Conservation (phyloP, 2,329 filamentous ascomycete species). For the Colletotrichum melonis region DNA sequence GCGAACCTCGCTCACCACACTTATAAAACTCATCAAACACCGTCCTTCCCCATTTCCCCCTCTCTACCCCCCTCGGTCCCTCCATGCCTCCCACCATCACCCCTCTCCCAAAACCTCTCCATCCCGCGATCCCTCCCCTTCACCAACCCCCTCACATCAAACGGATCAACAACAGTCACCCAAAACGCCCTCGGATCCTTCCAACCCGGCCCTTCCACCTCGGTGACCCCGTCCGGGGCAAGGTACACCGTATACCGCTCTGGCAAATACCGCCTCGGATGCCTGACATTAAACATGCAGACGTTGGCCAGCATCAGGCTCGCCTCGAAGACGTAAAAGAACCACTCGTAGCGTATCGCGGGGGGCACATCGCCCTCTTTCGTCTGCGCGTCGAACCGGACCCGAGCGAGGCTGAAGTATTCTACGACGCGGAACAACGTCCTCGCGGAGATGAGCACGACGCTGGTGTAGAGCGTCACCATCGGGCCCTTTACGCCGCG, state of each 20-base stretch:
- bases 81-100: background rate
- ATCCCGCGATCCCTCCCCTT: slow-evolving; percentile 44
- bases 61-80: background rate
- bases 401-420: slow-evolving; percentile 62
- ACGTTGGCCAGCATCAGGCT: slow-evolving; percentile 63
- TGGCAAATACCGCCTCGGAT: slow-evolving; percentile 64
- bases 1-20: background rate
- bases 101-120: slow-evolving; percentile 50
- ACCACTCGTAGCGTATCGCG: slow-evolving; percentile 67
- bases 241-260: slow-evolving; percentile 61
- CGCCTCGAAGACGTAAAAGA: slow-evolving; percentile 69
- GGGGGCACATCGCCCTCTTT: slow-evolving; percentile 52
- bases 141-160: slow-evolving; percentile 50
- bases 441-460: slow-evolving; percentile 60
- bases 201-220: slow-evolving; percentile 61
- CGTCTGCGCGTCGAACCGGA: slow-evolving; percentile 52
- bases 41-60: background rate
- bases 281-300: slow-evolving; percentile 60
- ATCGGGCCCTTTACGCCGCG: slow-evolving; percentile 50
- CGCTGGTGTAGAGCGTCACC: slow-evolving; percentile 62
- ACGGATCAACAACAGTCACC: slow-evolving; percentile 54
- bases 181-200: slow-evolving; percentile 58
- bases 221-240: slow-evolving; percentile 58
- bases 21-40: background rate
- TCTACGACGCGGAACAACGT: slow-evolving; percentile 71